These are phyloP conservation scores for Nyctanthes arbortristis DNA, from an alignment of 257 asterid genomes.

Conservation along the genomic window DNA sequence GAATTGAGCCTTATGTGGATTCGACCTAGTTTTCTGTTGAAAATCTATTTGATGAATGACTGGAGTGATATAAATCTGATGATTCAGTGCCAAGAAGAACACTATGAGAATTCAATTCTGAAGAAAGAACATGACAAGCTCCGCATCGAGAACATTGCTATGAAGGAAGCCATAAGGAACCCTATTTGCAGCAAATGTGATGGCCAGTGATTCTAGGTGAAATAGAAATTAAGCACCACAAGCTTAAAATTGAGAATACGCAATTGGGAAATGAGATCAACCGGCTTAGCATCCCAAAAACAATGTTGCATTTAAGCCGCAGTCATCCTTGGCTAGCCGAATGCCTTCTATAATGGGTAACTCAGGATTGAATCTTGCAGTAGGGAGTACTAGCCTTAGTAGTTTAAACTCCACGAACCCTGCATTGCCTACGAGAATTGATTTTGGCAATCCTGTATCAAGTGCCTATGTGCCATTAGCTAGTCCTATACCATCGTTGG, in stretches of 20 bases:
- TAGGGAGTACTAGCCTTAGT: slow-evolving; percentile 53
- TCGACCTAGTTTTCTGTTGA: slow-evolving; percentile 11
- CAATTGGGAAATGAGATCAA: slow-evolving; percentile 65
- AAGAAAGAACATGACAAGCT: slow-evolving; percentile 82
- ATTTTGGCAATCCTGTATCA: slow-evolving; percentile 45
- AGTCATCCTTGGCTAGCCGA: slow-evolving; percentile 33
- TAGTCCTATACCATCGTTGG: no score
- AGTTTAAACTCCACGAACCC: slow-evolving; percentile 41
- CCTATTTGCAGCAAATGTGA: slow-evolving; percentile 76
- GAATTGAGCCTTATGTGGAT: not conserved
- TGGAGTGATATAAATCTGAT: not conserved
- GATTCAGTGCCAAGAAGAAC: slow-evolving; percentile 74
- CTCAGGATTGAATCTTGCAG: slow-evolving; percentile 58
- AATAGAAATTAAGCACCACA: slow-evolving; percentile 57
- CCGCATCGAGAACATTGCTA: slow-evolving; percentile 63
- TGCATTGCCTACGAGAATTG: slow-evolving; percentile 55
- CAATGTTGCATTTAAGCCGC: slow-evolving; percentile 31
- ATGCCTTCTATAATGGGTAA: no score
- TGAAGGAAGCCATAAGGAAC: slow-evolving; percentile 69
- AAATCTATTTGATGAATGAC: not conserved
- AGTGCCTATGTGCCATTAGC: slow-evolving; percentile 37
- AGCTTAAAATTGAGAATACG: slow-evolving; percentile 73
- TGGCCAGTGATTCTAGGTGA: slow-evolving; percentile 60
- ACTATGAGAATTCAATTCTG: slow-evolving; percentile 70
- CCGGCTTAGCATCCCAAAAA: slow-evolving; percentile 43